phyloP scores from a whole-genome alignment of 116 monocot species.

The Dioscorea cayenensis region DNA sequence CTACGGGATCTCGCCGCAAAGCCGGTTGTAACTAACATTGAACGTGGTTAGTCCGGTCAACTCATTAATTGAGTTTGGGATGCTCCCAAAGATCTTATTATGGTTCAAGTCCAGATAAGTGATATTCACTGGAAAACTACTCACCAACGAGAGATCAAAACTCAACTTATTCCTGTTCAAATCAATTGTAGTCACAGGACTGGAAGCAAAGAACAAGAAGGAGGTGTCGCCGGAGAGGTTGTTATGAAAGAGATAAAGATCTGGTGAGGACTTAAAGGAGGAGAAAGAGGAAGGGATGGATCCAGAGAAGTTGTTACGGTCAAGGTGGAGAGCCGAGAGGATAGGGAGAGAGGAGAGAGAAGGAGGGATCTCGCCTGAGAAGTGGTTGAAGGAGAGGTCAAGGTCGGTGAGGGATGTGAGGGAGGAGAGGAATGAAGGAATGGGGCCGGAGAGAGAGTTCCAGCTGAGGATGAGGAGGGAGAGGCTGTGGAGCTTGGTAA shows the following conservation, averaged over 20 bases:
- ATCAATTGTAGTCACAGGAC: background rate
- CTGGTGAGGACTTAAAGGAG: background rate
- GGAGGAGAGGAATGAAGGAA: constrained; percentile 11
- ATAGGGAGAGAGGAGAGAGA: constrained; percentile 9
- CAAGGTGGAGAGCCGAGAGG: constrained; percentile 15
- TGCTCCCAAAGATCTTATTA: background rate
- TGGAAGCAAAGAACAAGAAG: background rate
- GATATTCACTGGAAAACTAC: background rate
- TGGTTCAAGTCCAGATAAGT: background rate
- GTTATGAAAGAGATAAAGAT: constrained; percentile 2
- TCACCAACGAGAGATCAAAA: background rate
- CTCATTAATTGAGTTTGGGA: background rate
- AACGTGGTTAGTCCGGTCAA: background rate
- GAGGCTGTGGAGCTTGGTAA: constrained; percentile 10
- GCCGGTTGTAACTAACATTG: constrained; percentile 3
- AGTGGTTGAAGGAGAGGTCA: constrained; percentile 19
- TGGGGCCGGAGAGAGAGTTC: constrained; percentile 19
- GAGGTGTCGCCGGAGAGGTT: constrained; percentile 3
- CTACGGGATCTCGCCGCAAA: constrained; percentile 3
- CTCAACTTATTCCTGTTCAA: background rate
- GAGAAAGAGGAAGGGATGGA: background rate
- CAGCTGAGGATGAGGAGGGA: constrained; percentile 12
- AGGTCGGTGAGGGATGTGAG: constrained; percentile 12
- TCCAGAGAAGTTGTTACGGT: background rate
- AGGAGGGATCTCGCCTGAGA: constrained; percentile 25